phyloP scores from a whole-genome alignment of 2,329 filamentous ascomycete species.

The Penicillium sp. region DNA sequence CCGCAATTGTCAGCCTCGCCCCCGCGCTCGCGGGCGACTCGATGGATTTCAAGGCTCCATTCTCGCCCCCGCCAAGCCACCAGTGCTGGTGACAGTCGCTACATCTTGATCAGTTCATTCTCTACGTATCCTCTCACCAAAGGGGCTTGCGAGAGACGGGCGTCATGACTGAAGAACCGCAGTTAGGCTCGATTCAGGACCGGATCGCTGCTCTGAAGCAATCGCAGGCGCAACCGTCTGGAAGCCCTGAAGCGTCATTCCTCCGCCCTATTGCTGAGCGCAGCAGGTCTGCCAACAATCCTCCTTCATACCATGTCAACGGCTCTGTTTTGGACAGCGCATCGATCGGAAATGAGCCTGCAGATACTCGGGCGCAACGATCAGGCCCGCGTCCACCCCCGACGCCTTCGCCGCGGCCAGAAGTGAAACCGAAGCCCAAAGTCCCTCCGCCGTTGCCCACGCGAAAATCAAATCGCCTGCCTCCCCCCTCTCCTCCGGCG shows the following conservation, averaged over 20 bases:
- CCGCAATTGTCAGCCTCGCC: too few relatives aligned
- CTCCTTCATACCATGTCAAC: constrained; percentile 32
- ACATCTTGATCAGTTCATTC: constrained; percentile 7
- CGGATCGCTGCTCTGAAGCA: constrained; percentile 48
- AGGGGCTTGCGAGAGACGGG: not conserved
- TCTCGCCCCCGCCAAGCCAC: constrained; percentile 20
- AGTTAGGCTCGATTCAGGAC: constrained; percentile 45
- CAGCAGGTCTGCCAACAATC: constrained; percentile 36
- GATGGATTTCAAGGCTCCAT: constrained; percentile 4
- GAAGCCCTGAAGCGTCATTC: constrained; percentile 29
- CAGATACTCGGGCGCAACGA: constrained; percentile 21
- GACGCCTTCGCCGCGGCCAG: constrained; percentile 17
- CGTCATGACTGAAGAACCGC: constrained; percentile 44
- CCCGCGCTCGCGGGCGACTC: too few relatives aligned
- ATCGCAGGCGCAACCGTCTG: constrained; percentile 38
- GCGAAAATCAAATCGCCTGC: constrained; percentile 32
- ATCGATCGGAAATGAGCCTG: constrained; percentile 32
- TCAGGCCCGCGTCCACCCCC: constrained; percentile 27
- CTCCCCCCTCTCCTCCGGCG: constrained; percentile 19
- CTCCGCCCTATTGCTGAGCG: constrained; percentile 25
- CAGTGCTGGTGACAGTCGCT: constrained; percentile 21
- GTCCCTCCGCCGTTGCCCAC: constrained; percentile 48
- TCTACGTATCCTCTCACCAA: not conserved
- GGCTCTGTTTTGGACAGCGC: constrained; percentile 27
- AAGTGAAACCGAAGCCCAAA: constrained; percentile 31